Evolutionary conservation across 31 red algal species (phyloP).

Genomic region (Asparagopsis taxiformis): DNA sequence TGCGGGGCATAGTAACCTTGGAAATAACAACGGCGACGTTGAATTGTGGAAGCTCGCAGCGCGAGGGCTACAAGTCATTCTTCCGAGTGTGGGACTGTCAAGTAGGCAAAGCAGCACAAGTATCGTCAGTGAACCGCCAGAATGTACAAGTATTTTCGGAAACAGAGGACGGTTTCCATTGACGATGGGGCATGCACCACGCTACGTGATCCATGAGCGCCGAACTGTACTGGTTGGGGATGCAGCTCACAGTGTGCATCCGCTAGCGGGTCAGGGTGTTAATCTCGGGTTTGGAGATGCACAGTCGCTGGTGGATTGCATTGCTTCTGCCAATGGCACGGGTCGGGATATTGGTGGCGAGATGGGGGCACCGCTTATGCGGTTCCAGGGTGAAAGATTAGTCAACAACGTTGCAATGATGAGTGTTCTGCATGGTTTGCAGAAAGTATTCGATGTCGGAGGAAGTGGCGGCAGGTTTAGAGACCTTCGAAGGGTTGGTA

Average conservation of each 20-base stretch:
- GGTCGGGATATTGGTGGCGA: constrained; percentile 87
- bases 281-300: constrained; percentile 96
- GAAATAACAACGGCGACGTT: background rate
- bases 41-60: constrained; percentile 10
- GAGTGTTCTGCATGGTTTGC: constrained; percentile 43
- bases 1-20: constrained; percentile 6
- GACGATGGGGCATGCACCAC: constrained; percentile 66
- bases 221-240: constrained; percentile 94
- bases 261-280: constrained; percentile 97
- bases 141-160: constrained; percentile 29
- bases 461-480: constrained; percentile 6
- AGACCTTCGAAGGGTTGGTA: constrained; percentile 25
- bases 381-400: constrained; percentile 47
- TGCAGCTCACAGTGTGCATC: constrained; percentile 95
- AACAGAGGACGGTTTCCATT: constrained; percentile 74
- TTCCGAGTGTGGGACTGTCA: constrained; percentile 2
- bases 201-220: constrained; percentile 37
- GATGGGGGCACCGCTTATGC: constrained; percentile 45
- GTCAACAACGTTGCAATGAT: constrained; percentile 44
- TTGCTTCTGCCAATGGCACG: constrained; percentile 43
- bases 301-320: constrained; percentile 28
- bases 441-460: constrained; percentile 27
- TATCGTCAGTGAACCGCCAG: too few species aligned
- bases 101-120: too few species aligned
- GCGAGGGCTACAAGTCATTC: constrained; percentile 14